Base-by-base conservation (phyloP, 176 grass and related monocot species). In the Cenchrus fungigraminus region DNA sequence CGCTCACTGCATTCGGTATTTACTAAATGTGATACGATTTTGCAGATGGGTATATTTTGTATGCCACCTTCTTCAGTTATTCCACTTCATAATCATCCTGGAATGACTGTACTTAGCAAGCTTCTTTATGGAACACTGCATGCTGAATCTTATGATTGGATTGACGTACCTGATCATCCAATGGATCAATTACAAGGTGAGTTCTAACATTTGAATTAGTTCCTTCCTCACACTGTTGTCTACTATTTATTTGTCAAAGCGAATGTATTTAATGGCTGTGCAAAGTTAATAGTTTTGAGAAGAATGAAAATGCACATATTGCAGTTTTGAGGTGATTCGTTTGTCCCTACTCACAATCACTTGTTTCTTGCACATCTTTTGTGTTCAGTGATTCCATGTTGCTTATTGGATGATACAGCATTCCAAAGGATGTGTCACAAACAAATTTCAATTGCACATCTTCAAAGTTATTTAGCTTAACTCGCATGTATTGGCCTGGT, bases 21-120 rank as follows among this genome's bases (percentile, higher is more conserved):
- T 22, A 67, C 19, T 74, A 16, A 77, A 46, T 34, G 13, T 79
- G 9, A 12, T 79, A 82, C 82, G 4, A 47, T 77, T 57, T 79
- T 70, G 43, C 88, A 99, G 97, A 94, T 99, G 89, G 97, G 97
- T 65, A 99, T 99, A 92, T 95, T 99, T 89, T 99, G 97, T 71
- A 94, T 96, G 97, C 97, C 93, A 19, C 86, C 93, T 17, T 96
- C 88, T 68, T 95, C 93, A 55, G 89, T 99, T 79, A 96, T 99
- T 81, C 97, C 97, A 76, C 97, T 99, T 90, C 97, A 99, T 79
- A 92, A 99, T 83, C 97, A 99, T 90, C 97, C 97, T 12, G 84
- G 90, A 76, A 99, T 99, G 97, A 99, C 97, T 50, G 97, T 98
- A 32, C 86, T 98, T 49, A 98, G 97, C 89, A 98, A 98, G 81